These are phyloP conservation scores for Penicillium coprophilum DNA, from an alignment of 495 filamentous ascomycete genomes.

Conservation along the genomic window DNA sequence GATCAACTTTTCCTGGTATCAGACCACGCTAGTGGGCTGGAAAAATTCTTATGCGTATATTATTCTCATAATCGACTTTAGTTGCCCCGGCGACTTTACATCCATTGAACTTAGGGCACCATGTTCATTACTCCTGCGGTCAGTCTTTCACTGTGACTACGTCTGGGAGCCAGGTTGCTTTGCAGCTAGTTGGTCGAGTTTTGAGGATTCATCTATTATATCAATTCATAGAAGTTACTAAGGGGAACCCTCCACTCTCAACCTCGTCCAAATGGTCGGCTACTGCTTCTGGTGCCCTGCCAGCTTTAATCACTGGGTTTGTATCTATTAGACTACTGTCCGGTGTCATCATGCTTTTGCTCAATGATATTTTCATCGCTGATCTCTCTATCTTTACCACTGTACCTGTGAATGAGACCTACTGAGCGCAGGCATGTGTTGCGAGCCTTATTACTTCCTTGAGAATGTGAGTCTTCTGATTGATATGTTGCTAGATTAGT, in stretches of 20 bases:
- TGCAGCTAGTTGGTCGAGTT: constrained; percentile 56
- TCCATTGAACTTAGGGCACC: constrained; percentile 48
- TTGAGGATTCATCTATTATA: constrained; percentile 53
- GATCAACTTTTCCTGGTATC: constrained; percentile 64
- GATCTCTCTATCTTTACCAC: constrained; percentile 49
- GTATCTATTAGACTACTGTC: constrained; percentile 39
- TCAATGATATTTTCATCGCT: constrained; percentile 27
- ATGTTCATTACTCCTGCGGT: constrained; percentile 55
- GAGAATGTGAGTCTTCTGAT: constrained; percentile 44
- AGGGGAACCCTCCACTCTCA: constrained; percentile 36
- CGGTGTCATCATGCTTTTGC: constrained; percentile 51
- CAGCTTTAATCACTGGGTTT: constrained; percentile 44
- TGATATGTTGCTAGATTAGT: too few species aligned
- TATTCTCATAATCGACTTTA: constrained; percentile 54
- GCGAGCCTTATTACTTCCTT: constrained; percentile 54
- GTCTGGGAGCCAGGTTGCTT: constrained; percentile 57
- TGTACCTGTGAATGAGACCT: constrained; percentile 48
- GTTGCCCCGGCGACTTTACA: constrained; percentile 51
- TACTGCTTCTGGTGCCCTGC: constrained; percentile 37
- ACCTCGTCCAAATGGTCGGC: constrained; percentile 36
- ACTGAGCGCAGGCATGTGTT: constrained; percentile 64
- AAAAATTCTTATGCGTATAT: constrained; percentile 50
- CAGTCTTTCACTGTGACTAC: constrained; percentile 47
- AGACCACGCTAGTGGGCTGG: constrained; percentile 61
- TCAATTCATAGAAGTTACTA: constrained; percentile 38